Evolutionary conservation across 1,284 basidiomycete species (phyloP).

Genomic region (Phylloporus sp.): DNA sequence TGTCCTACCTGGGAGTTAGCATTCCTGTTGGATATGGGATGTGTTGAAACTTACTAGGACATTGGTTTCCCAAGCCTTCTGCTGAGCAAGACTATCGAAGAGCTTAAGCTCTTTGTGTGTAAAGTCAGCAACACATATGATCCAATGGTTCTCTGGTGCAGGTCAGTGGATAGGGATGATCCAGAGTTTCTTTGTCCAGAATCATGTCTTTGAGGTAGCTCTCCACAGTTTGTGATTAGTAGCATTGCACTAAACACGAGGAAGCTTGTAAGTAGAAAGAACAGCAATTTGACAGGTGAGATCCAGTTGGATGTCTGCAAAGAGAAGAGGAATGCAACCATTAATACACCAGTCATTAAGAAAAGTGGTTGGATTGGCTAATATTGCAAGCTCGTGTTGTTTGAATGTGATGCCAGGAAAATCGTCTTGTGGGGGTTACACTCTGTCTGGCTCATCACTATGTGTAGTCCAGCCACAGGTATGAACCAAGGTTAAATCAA

Average conservation of each 20-base stretch:
- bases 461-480: no score
- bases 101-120: no score
- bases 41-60: background rate
- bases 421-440: background rate
- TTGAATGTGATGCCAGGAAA: background rate
- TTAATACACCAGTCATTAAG: conserved; percentile 1
- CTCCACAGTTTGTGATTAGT: conserved; percentile 1
- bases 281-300: background rate
- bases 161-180: no score
- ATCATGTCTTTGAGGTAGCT: background rate
- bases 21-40: no score
- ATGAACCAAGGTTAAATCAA: background rate
- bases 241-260: background rate
- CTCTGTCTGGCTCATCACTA: no score
- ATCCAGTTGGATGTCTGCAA: background rate
- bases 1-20: background rate
- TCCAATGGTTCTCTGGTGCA: no score
- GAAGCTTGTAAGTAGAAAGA: background rate
- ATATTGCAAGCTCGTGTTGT: background rate
- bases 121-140: no score
- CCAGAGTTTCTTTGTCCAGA: no score
- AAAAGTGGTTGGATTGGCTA: background rate
- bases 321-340: background rate
- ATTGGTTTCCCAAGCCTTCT: background rate
- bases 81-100: conserved; percentile 5